A percentile compares a stretch with the other conserved stretches of the same genome.
Conservation (phyloP, 768 basidiomycete species). For the Pleurotus pulmonarius region DNA sequence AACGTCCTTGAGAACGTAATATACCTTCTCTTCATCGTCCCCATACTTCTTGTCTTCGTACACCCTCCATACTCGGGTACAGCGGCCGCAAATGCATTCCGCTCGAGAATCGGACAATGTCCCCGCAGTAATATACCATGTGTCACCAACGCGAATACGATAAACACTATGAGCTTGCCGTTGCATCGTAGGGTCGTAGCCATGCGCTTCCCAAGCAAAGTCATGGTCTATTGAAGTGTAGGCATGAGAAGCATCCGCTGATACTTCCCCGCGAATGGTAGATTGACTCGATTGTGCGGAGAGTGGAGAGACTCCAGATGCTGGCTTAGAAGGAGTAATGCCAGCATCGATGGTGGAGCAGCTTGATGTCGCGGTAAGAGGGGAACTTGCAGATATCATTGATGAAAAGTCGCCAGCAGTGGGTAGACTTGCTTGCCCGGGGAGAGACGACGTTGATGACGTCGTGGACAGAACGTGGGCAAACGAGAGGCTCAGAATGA, state of each 20-base stretch:
- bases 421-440: too few relatives aligned
- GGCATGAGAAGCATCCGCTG: too few relatives aligned
- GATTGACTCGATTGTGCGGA: too few relatives aligned
- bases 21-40: background rate
- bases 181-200: constrained; percentile 12
- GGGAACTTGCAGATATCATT: too few relatives aligned
- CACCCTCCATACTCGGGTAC: constrained; percentile 12
- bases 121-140: background rate
- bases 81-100: constrained; percentile 1
- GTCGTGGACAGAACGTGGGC: background rate
- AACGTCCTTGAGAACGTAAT: background rate
- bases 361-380: too few relatives aligned
- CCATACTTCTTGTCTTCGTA: background rate
- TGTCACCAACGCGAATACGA: constrained; percentile 4
- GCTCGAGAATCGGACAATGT: constrained; percentile 3
- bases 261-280: too few relatives aligned
- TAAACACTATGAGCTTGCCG: background rate
- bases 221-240: background rate
- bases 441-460: background rate
- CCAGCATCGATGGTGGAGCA: too few relatives aligned
- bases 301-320: too few relatives aligned
- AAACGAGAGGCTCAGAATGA: constrained; percentile 9
- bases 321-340: too few relatives aligned
- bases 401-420: too few relatives aligned
- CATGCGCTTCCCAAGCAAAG: background rate